A percentile compares a stretch with the other conserved stretches of the same genome.
These are phyloP conservation scores for Verticillium nubilum DNA, from an alignment of 2,329 filamentous ascomycete genomes.

Conservation along the genomic window DNA sequence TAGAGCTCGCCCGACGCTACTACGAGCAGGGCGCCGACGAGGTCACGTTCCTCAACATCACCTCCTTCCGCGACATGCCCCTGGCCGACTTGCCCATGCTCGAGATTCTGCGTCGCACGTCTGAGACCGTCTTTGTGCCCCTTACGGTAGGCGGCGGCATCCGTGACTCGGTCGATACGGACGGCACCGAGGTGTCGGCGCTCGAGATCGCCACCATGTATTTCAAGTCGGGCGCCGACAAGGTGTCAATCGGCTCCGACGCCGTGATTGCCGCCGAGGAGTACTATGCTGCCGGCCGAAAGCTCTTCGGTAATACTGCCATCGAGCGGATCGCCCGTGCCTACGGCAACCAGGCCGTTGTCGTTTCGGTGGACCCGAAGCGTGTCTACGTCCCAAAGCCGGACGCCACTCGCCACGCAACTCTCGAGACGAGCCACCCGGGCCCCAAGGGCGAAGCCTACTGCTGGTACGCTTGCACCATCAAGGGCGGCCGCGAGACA, in stretches of 20 bases:
- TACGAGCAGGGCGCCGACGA: conserved; percentile 97
- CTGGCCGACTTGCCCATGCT: conserved; percentile 93
- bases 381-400: conserved; percentile 76
- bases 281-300: conserved; percentile 68
- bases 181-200: conserved; percentile 80
- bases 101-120: conserved; percentile 80
- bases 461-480: conserved; percentile 98
- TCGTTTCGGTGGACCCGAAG: conserved; percentile 91
- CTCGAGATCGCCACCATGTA: conserved; percentile 94
- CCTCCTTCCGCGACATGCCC: conserved; percentile 92
- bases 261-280: conserved; percentile 90
- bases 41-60: conserved; percentile 97
- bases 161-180: conserved; percentile 82
- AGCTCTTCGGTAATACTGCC: conserved; percentile 73
- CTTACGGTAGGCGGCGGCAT: conserved; percentile 95
- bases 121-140: conserved; percentile 90
- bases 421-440: conserved; percentile 62
- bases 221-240: conserved; percentile 95
- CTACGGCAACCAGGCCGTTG: conserved; percentile 95
- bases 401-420: conserved; percentile 67
- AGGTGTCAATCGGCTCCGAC: conserved; percentile 94
- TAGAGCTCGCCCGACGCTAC: conserved; percentile 89
- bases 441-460: conserved; percentile 72
- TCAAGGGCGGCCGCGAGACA: conserved; percentile 92
- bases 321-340: conserved; percentile 93